These are phyloP conservation scores for Phanerochaete sordida DNA, from an alignment of 768 basidiomycete genomes.

Conservation along the genomic window DNA sequence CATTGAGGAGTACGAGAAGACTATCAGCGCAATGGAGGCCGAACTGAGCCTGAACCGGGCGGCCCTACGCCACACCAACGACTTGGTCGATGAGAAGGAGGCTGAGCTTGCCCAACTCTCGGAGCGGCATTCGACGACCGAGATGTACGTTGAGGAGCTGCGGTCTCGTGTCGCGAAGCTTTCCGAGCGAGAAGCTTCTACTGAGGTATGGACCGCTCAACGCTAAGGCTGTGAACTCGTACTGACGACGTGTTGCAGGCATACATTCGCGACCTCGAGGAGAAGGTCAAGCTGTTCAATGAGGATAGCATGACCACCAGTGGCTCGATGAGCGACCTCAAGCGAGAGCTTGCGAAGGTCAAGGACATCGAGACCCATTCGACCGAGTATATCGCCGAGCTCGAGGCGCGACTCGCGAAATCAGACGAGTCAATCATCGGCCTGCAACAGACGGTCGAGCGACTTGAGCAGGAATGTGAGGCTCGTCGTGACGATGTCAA, in stretches of 20 bases:
- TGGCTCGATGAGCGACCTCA: constrained; percentile 78
- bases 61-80: constrained; percentile 86
- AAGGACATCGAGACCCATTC: constrained; percentile 75
- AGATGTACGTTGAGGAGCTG: constrained; percentile 86
- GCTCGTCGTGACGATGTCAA: constrained; percentile 70
- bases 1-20: constrained; percentile 98
- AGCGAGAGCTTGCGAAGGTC: constrained; percentile 74
- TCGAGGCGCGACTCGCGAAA: constrained; percentile 76
- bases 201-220: constrained; percentile 59
- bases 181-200: constrained; percentile 83
- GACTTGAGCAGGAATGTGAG: constrained; percentile 73
- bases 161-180: constrained; percentile 76
- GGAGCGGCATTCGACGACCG: constrained; percentile 73
- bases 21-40: constrained; percentile 90
- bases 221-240: background rate
- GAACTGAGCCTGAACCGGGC: constrained; percentile 86
- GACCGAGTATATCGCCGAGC: constrained; percentile 76
- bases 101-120: constrained; percentile 64
- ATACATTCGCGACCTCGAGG: constrained; percentile 91
- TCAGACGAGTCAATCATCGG: constrained; percentile 74
- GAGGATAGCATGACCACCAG: constrained; percentile 74
- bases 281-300: constrained; percentile 82
- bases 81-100: constrained; percentile 90
- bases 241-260: constrained; percentile 44
- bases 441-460: constrained; percentile 69